These are phyloP conservation scores for Aspergillus piperis DNA, from an alignment of 2,329 filamentous ascomycete genomes.

Conservation along the genomic window DNA sequence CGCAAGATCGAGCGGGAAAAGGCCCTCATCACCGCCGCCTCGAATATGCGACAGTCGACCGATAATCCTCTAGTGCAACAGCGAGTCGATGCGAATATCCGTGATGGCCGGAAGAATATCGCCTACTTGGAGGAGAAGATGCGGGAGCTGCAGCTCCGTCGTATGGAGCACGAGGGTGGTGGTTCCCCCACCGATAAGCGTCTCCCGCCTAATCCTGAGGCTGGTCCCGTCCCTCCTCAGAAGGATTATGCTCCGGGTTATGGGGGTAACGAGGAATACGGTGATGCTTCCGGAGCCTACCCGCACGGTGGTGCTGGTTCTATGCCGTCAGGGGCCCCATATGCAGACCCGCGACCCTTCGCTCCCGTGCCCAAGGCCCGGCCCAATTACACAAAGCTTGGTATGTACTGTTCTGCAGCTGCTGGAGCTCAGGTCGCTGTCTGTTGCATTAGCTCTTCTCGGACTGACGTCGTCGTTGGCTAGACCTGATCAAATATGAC, in stretches of 20 bases:
- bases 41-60: slow-evolving; percentile 92
- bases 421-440: slow-evolving; percentile 10
- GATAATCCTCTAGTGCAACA: slow-evolving; percentile 90
- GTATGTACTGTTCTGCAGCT: slow-evolving; percentile 54
- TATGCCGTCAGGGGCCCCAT: slow-evolving; percentile 81
- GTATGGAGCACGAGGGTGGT: slow-evolving; percentile 35
- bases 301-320: slow-evolving; percentile 66
- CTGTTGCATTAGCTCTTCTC: neutral
- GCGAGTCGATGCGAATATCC: slow-evolving; percentile 88
- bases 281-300: slow-evolving; percentile 56
- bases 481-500: slow-evolving; percentile 98
- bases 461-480: slow-evolving; percentile 17
- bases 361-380: slow-evolving; percentile 70
- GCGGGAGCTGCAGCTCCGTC: slow-evolving; percentile 81
- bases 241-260: slow-evolving; percentile 72
- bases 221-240: slow-evolving; percentile 66
- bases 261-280: slow-evolving; percentile 66
- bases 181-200: slow-evolving; percentile 51
- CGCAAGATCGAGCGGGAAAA: slow-evolving; percentile 98
- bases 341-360: slow-evolving; percentile 69
- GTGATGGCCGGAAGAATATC: slow-evolving; percentile 89
- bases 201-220: slow-evolving; percentile 46
- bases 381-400: slow-evolving; percentile 94
- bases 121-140: slow-evolving; percentile 94
- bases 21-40: slow-evolving; percentile 89